Base-by-base conservation (phyloP, 2,329 filamentous ascomycete species). In the Rutstroemia sp. region DNA sequence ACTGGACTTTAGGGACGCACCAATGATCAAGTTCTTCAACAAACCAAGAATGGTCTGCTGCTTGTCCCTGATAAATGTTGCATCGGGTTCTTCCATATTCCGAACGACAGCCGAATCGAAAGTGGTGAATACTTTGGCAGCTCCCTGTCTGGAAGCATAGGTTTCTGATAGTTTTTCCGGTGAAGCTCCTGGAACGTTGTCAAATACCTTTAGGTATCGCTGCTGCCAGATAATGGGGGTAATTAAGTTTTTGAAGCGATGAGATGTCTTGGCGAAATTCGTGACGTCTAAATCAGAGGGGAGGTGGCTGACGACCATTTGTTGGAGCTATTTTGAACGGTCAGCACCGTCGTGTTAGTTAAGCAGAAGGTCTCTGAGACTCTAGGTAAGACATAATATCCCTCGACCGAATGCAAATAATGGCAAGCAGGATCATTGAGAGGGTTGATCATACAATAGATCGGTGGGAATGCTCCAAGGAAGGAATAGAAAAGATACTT, bases 1-100 rank as follows among this genome's bases (percentile, higher is more conserved):
- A 42, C 36, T 17, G 25, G 46, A 12, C 4, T 8, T 19, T 44
- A 25, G 36, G 12, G 10, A 66, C 73, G 59, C 62, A 77, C 76
- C 75, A 8, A 72, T 61, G 56, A 78, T 73, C 39, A 79, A 61
- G 34, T 72, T 71, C 34, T 61, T 66, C 5, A 79, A 56, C 25
- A 76, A 63, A 19, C 64, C 10, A 78, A 49, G 25, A 70, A 70
- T 17, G 5, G 23, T 34, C 30, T 16, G 67, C 59, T 14, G 60
- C 57, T 61, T 77, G 72, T 4, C 8, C 16, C 58, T 60, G 2
- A 19, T 23, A 5, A 12, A 17, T 34, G 63, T 58, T 10, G 51
- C n/a, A 16, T 55, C 46, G 9, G 62, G 27, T 10, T 10, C 8
- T 12, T 14, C 5, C 21, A 14, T 21, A 25, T 23, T 10, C 1